A percentile compares a stretch with the other conserved stretches of the same genome.
Evolutionary conservation across 2,329 filamentous ascomycete species (phyloP).

Genomic region (Cylindrodendrum hubeiense): DNA sequence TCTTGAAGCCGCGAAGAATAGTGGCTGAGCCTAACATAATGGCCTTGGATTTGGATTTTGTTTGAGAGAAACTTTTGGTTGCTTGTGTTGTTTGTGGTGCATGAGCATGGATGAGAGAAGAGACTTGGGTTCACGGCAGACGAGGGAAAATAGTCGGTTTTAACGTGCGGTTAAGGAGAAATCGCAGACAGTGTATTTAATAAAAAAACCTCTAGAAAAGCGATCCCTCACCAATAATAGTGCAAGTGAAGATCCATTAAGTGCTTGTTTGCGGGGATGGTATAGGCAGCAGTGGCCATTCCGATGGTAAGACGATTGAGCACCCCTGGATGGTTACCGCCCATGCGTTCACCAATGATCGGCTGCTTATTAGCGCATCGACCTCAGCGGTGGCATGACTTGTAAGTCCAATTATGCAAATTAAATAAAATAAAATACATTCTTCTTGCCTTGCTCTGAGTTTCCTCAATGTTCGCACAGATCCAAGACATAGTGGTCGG

Average conservation of each 20-base stretch:
- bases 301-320: background rate
- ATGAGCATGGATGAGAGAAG: background rate
- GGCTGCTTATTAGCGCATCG: too few relatives aligned
- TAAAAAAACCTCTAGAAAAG: background rate
- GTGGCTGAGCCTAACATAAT: background rate
- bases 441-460: too few relatives aligned
- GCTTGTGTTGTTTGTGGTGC: background rate
- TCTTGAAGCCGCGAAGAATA: background rate
- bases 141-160: background rate
- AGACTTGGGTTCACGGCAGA: background rate
- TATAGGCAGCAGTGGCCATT: background rate
- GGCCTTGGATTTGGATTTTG: background rate
- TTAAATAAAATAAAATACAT: too few relatives aligned
- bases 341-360: background rate
- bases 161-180: background rate
- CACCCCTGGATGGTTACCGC: background rate
- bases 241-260: background rate
- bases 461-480: too few relatives aligned
- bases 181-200: background rate
- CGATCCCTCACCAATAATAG: background rate
- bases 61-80: background rate
- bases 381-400: too few relatives aligned
- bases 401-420: too few relatives aligned
- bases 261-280: background rate
- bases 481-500: too few relatives aligned